Base-by-base conservation (phyloP, 2,329 filamentous ascomycete species). In the Ophiocordyceps camponoti-rufipedis region DNA sequence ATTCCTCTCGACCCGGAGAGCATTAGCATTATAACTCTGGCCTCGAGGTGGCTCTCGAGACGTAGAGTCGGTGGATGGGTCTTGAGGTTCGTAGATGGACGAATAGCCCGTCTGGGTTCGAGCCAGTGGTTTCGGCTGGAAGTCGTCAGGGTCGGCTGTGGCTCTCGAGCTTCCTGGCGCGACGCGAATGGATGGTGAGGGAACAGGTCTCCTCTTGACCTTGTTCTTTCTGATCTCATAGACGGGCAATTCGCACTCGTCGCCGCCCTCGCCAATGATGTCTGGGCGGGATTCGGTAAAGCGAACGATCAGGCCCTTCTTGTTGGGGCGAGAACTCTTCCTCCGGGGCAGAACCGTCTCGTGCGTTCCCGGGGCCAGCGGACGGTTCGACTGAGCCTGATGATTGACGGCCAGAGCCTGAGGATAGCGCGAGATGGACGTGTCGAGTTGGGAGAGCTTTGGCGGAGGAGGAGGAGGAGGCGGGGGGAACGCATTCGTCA, bases 241-340 rank as follows among this genome's bases (percentile, higher is more conserved):
- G 2, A 79, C 74, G 2, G 84, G 83, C 9, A 73, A 66, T 45
- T 84, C 78, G 46, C 82, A 81, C 60, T 94, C 87, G 56, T 95
- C 89, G 32, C 89, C 89, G 47, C 89, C 89, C 61, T 89, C 81
- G 42, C 89, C 89, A 56, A 96, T 95, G 49, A 94, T 63, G 42
- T 86, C 82, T 7, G 88, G 87, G 46, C 72, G 69, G 10, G 71
- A 72, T 52, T 84, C 77, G 45, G 72, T 74, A 55, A 95, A 95
- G 46, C 71, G 75, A 33, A 95, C 88, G 5, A 67, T 67, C 49
- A 91, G 66, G 10, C 82, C 82, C 60, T 85, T 84, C 56, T 72
- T 75, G 44, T 64, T 67, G 23, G 63, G 64, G 19, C 64, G 64
- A 28, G 69, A 65, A 50, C 65, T 71, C 53, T 58, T 61, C 44